Evolutionary conservation across 495 filamentous ascomycete species (phyloP), one percentile per base, ranked within the genome.

Genomic region (Elaphomyces granulatus): DNA sequence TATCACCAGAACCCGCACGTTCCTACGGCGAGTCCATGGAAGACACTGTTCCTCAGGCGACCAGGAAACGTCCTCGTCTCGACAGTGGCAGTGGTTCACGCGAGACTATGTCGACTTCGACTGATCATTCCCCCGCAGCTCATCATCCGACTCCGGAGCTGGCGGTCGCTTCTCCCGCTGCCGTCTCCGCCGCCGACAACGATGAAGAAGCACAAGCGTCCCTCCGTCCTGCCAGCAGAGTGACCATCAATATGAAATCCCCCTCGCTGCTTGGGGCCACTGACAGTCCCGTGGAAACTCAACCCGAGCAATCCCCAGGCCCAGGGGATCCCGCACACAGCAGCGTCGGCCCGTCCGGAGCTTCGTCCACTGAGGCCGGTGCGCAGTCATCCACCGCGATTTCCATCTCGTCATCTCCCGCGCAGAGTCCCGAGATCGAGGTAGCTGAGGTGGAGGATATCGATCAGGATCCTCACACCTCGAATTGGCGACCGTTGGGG

Each of bases 11-110:
- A 37, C 20, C 54, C 10, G 52, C 56, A 38, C 53, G 53, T 54
- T 38, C 45, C 26, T 40, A 50, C 42, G 44, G 59, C 48, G 66
- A 69, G 56, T 61, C 61, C 49, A 71, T 74, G 64, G 74, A 77
- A 59, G 71, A 75, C 52, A 51, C 55, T 34, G 60, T 72, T 46
- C 58, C 66, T 39, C 64, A 70, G 37, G 58, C 59, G 37, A 72
- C 67, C 44, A 67, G 73, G 51, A 79, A 79, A 59, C 71, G 75
- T 45, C 75, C 71, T 36, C 73, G 75, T 50, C 66, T 79, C 40
- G 73, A 79, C 54, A 72, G 63, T 54, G 71, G 70, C 45, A 63
- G 59, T 46, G 55, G 58, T 42, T 52, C 59, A 30, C 58, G 58
- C 38, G 60, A 63, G 55, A 53, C 56, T 12, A 61, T 69, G 57